Conservation (phyloP, 345 rosid species). For the Anacardium occidentale region DNA sequence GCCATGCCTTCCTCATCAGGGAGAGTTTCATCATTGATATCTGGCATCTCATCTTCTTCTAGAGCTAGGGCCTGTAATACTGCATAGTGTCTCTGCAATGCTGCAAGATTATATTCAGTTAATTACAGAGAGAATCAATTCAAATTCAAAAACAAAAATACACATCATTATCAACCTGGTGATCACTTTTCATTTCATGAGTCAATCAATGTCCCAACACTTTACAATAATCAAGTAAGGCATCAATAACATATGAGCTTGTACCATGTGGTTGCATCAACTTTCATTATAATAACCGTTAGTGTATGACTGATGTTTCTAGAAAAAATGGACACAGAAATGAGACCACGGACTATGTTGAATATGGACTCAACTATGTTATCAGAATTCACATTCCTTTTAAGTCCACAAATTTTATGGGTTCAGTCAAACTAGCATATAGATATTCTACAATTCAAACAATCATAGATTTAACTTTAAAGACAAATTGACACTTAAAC, state of each 20-base stretch:
- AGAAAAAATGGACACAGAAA: neutral
- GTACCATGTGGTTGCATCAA: neutral
- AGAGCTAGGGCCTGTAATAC: constrained; percentile 84
- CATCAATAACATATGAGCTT: neutral
- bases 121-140: constrained; percentile 4
- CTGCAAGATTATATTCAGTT: constrained; percentile 39
- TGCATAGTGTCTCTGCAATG: constrained; percentile 90
- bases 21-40: constrained; percentile 58
- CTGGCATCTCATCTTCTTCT: constrained; percentile 75
- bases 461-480: neutral
- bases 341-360: neutral
- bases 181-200: neutral
- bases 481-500: neutral
- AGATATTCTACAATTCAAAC: neutral
- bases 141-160: constrained; percentile 1
- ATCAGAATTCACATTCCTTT: neutral
- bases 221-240: neutral
- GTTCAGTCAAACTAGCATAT: neutral
- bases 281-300: neutral
- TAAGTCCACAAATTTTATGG: neutral
- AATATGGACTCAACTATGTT: neutral
- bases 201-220: neutral
- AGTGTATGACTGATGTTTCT: neutral
- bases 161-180: neutral
- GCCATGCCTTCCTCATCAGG: constrained; percentile 91